Percentiles rank a stretch among this genome's conserved stretches.
Evolutionary conservation across 108 stramenopile species (phyloP).

Genomic region (Skeletonema marinoi): DNA sequence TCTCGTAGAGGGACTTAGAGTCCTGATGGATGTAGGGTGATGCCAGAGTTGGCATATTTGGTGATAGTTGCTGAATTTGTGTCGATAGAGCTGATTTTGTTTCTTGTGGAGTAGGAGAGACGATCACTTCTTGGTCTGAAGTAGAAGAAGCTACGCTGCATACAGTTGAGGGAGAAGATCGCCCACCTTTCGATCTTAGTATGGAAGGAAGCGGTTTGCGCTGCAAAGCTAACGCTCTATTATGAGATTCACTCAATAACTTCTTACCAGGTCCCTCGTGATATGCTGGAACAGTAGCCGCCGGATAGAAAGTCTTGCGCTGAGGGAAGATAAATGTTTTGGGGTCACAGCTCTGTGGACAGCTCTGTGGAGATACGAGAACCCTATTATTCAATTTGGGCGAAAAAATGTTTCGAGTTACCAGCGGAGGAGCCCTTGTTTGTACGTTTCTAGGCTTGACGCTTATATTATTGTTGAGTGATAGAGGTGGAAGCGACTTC

Average conservation of each 20-base stretch:
- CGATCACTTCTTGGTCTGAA: not conserved
- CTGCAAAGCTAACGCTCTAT: not conserved
- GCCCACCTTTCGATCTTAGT: not conserved
- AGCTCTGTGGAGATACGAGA: not conserved
- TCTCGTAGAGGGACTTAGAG: not conserved
- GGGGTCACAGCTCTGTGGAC: not conserved
- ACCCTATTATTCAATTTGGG: not conserved
- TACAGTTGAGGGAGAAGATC: not conserved
- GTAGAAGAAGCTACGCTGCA: not conserved
- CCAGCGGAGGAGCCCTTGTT: not conserved
- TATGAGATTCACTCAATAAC: not conserved
- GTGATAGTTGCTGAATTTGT: not conserved
- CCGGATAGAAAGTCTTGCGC: not conserved
- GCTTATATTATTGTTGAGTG: not conserved
- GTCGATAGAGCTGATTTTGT: not conserved
- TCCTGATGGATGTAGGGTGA: slow-evolving; percentile 37
- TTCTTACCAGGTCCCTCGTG: not conserved
- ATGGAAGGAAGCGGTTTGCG: not conserved
- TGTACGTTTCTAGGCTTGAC: not conserved
- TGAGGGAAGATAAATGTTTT: not conserved
- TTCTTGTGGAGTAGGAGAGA: not conserved
- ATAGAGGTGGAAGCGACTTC: not conserved
- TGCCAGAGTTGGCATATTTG: slow-evolving; percentile 19
- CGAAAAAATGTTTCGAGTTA: not conserved
- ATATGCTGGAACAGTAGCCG: not conserved